These are phyloP conservation scores for Cercospora beticola DNA, from an alignment of 2,329 filamentous ascomycete species.

Conservation along the genomic window DNA sequence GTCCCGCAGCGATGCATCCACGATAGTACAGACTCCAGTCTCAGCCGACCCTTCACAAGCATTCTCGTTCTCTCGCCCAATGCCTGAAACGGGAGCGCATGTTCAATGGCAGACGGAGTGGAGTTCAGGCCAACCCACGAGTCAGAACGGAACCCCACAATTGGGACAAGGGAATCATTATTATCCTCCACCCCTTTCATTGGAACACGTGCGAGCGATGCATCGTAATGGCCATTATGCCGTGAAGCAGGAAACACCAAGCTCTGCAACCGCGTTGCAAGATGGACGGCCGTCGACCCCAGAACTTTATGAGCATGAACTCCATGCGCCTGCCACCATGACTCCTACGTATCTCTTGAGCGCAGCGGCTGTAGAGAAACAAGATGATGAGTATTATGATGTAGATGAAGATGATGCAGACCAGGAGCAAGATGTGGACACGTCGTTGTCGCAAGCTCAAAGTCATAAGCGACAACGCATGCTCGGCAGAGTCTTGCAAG, in stretches of 20 bases:
- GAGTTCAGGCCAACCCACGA: not conserved
- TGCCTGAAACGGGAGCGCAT: not conserved
- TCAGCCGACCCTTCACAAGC: not conserved
- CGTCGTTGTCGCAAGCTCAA: constrained; percentile 16
- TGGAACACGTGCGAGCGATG: not conserved
- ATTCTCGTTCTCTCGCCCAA: not conserved
- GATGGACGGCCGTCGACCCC: constrained; percentile 16
- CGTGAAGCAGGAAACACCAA: not conserved
- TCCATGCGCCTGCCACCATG: constrained; percentile 14
- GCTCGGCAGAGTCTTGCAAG: constrained; percentile 31
- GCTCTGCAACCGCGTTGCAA: not conserved
- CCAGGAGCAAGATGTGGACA: constrained; percentile 43
- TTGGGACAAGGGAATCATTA: not conserved
- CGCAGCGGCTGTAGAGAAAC: constrained; percentile 45
- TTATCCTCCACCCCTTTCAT: not conserved
- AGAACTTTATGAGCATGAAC: constrained; percentile 32
- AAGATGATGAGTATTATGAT: constrained; percentile 53
- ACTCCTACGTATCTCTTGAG: constrained; percentile 36
- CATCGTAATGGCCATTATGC: not conserved
- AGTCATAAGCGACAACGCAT: constrained; percentile 26
- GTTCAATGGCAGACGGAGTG: not conserved
- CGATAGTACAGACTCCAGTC: not conserved
- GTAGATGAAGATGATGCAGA: constrained; percentile 50
- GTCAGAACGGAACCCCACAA: not conserved
- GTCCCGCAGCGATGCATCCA: not conserved